These are phyloP conservation scores for Kwoniella newhampshirensis DNA, from an alignment of 768 basidiomycete species.

Conservation along the genomic window DNA sequence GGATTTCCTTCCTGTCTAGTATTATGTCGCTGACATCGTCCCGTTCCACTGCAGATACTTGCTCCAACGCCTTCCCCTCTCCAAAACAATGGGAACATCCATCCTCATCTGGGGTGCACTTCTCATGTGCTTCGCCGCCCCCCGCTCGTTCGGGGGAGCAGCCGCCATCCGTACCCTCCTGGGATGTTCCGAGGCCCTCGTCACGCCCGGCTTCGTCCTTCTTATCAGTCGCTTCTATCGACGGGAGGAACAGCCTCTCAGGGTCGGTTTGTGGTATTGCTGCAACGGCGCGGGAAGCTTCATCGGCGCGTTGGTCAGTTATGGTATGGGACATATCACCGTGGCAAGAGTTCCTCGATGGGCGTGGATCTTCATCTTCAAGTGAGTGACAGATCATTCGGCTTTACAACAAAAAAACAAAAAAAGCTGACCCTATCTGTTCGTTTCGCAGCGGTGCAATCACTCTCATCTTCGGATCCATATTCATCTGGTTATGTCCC, in stretches of 20 bases:
- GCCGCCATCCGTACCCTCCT: constrained; percentile 25
- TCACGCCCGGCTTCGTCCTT: constrained; percentile 42
- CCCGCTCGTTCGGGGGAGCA: constrained; percentile 25
- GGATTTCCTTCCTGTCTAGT: neutral
- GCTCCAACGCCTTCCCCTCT: constrained; percentile 30
- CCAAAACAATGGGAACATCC: constrained; percentile 27
- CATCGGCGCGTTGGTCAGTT: constrained; percentile 37
- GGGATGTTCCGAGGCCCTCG: constrained; percentile 32
- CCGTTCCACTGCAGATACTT: constrained; percentile 11
- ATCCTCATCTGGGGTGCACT: constrained; percentile 39
- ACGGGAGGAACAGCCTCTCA: constrained; percentile 38
- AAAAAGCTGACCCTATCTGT: neutral
- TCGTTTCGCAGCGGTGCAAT: constrained; percentile 22
- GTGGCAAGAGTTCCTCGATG: constrained; percentile 20
- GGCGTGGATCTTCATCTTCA: constrained; percentile 28
- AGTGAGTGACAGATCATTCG: constrained; percentile 6
- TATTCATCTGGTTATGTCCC: constrained; percentile 33
- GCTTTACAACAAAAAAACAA: neutral
- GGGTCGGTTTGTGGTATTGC: constrained; percentile 39
- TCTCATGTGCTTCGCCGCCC: constrained; percentile 31
- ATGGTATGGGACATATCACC: constrained; percentile 37
- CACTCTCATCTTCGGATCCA: constrained; percentile 30
- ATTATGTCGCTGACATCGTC: too few relatives aligned
- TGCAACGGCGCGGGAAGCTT: constrained; percentile 32
- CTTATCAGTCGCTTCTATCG: constrained; percentile 36